Evolutionary conservation across 352 stramenopile species (phyloP), one percentile per base, ranked within the genome.

Genomic region (Elongisporangium prolatum): DNA sequence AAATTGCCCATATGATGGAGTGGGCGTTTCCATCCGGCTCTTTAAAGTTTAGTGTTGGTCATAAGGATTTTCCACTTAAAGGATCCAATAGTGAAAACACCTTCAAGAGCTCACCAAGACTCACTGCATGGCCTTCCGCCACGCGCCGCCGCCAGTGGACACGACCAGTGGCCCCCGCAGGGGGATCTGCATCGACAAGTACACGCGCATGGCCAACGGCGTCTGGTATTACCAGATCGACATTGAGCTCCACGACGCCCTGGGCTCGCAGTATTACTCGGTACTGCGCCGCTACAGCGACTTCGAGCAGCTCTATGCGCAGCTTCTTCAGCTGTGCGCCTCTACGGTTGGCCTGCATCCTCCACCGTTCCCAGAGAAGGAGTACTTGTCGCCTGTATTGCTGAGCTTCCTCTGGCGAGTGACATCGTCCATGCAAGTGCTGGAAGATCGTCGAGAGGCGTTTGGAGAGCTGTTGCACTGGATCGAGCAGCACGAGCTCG

Each of bases 181-280:
- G 10, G 51, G 50, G 6, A 66, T 88, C 13, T 69, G 60, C 58
- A 75, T 88, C 59, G 68, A 79, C 38, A 67, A 74, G 48, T 84
- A 80, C 76, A 70, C 76, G 40, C 68, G 71, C 21, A 70, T 66
- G 37, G 51, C 50, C 51, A 76, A 72, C 0, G 71, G 80, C 55
- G 74, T 90, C 14, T 90, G 76, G 74, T 90, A 82, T 61, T 90
- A 88, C 59, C 80, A 75, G 52, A 72, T 90, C 21, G 77, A 88
- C 63, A 80, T 90, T 21, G 64, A 72, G 21, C 59, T 65, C 22
- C 67, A 71, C 47, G 22, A 61, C 7, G 51, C 67, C 51, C 52
- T 63, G 3, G 71, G 74, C 44, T 57, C 75, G 25, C 64, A 80
- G 53, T 67, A 77, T 57, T 90, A 88, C 63, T 85, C 80, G 17